Evolutionary conservation across 176 grass and related monocot genomes (phyloP), one percentile per base, ranked within the genome.

Genomic region (Eleusine coracana): DNA sequence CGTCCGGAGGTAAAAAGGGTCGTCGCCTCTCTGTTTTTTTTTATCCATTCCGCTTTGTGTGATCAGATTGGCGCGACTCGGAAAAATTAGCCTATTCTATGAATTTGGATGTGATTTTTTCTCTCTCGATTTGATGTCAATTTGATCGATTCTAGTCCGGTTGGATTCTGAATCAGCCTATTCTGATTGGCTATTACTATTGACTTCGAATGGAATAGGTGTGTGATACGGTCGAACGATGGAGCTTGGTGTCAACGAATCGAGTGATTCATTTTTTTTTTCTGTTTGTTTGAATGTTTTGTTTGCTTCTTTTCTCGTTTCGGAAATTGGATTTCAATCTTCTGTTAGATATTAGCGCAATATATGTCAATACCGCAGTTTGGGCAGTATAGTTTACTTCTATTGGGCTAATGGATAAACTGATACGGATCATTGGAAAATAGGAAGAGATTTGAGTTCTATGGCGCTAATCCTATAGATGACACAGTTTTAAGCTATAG

Each of bases 1-100:
- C 87, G 36, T 76, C 85, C 15, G 80, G 58, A 81, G 91, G 89
- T 91, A 87, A 27, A 87, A 27, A 10, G 6, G 15, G 7, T 49
- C 60, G 37, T 56, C 39, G 39, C n/a, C 31, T 55, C 29, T 70
- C n/a, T 5, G 42, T 54, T 60, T 28, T 9, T 28, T 9, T n/a
- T 13, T 52, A 4, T 4, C 3, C 4, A 8, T 63, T 13, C 7
- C 12, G 3, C 10, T 69, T 40, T 36, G 18, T 76, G 34, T 28
- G 4, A 58, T 82, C 39, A 40, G 66, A 80, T 86, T 78, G 39
- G 73, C 12, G 54, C 45, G 60, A 68, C 78, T 73, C 46, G 12
- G 25, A 10, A 25, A 41, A 10, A 28, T 9, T 41, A 77, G 31
- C 25, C 18, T 46, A 4, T 50, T 13, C 10, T 27, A 5, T 17